These are phyloP conservation scores for Vigna radiata DNA, from an alignment of 306 rosid genomes.

Conservation along the genomic window DNA sequence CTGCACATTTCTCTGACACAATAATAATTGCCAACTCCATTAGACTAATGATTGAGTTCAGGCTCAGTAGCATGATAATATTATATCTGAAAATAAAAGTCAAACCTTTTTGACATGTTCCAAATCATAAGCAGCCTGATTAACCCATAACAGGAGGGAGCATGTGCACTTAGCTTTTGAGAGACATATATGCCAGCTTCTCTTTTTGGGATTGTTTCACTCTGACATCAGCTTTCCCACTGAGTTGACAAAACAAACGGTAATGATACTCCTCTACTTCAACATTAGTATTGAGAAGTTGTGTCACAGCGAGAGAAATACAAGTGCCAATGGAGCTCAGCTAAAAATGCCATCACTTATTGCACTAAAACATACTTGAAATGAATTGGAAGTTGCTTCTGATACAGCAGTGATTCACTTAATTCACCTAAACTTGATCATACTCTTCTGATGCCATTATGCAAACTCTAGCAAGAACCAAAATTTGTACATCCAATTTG, in stretches of 20 bases:
- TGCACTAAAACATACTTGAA: background rate
- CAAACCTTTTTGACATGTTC: conserved; percentile 12
- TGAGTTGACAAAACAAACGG: conserved; percentile 16
- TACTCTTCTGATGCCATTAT: conserved; percentile 10
- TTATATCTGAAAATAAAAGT: background rate
- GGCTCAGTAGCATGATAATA: background rate
- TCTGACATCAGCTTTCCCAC: conserved; percentile 3
- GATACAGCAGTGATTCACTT: background rate
- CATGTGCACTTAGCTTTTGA: conserved; percentile 37
- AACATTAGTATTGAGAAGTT: background rate
- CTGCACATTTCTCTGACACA: conserved; percentile 15
- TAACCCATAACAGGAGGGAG: conserved; percentile 36
- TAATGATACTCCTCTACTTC: background rate
- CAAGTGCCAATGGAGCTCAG: conserved; percentile 7
- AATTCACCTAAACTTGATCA: conserved; percentile 37
- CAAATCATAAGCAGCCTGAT: conserved; percentile 32
- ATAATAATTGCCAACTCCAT: conserved; percentile 23
- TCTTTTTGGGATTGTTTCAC: conserved; percentile 2
- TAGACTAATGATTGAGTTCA: conserved; percentile 30
- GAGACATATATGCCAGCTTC: conserved; percentile 31
- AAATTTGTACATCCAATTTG: conserved; percentile 43
- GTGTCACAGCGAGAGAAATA: background rate
- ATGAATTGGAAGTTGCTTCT: conserved; percentile 22
- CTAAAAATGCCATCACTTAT: background rate
- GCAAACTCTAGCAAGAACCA: conserved; percentile 35